Evolutionary conservation across 495 filamentous ascomycete genomes (phyloP).

Genomic region (Penicillium fimorum): DNA sequence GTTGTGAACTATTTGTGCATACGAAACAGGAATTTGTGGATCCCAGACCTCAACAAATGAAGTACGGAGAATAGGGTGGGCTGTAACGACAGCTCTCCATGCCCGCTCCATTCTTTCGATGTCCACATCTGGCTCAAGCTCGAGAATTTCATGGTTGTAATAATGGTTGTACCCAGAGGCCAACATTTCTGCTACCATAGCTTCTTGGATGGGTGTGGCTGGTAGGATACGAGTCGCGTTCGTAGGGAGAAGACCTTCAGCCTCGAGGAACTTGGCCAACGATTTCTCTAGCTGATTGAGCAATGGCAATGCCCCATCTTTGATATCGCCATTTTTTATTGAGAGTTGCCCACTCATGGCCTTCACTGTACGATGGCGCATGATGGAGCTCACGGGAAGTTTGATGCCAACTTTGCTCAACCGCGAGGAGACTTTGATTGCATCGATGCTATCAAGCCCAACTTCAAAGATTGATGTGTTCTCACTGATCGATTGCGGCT

Average conservation of each 20-base stretch:
- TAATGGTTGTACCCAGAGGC: slow-evolving; percentile 67
- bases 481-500: slow-evolving; percentile 49
- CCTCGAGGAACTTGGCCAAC: slow-evolving; percentile 34
- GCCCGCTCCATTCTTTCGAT: slow-evolving; percentile 53
- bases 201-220: slow-evolving; percentile 76
- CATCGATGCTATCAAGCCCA: slow-evolving; percentile 85
- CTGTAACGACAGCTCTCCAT: slow-evolving; percentile 55
- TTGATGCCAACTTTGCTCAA: slow-evolving; percentile 57
- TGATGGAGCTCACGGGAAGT: slow-evolving; percentile 64
- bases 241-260: slow-evolving; percentile 25
- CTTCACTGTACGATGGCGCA: slow-evolving; percentile 64
- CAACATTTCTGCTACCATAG: slow-evolving; percentile 77
- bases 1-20: slow-evolving; percentile 61
- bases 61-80: slow-evolving; percentile 68
- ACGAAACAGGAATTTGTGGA: slow-evolving; percentile 51
- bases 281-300: slow-evolving; percentile 33
- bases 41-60: slow-evolving; percentile 62
- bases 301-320: slow-evolving; percentile 10
- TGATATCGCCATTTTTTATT: slow-evolving; percentile 3
- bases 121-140: slow-evolving; percentile 53
- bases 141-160: slow-evolving; percentile 75
- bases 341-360: slow-evolving; percentile 42
- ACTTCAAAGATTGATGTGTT: slow-evolving; percentile 72
- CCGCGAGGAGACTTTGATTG: slow-evolving; percentile 70
- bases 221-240: slow-evolving; percentile 58